Base-by-base conservation (phyloP, 169 alveolate genomes). In the Plasmodium gaboni region DNA sequence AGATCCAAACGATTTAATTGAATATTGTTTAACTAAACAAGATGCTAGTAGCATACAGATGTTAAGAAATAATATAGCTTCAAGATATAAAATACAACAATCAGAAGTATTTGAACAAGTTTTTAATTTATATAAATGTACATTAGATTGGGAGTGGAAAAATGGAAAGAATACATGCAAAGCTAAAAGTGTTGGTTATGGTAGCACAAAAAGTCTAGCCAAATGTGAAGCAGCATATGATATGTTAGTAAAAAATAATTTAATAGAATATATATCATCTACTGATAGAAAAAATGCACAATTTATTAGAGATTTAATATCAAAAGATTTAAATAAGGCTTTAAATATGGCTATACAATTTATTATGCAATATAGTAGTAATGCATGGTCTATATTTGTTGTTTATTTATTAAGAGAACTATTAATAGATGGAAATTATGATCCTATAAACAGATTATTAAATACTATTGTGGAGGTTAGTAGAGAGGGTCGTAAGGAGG, bases 61-160 rank as follows among this genome's bases (percentile, higher is more conserved):
- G 91, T 53, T 83, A 26, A 83, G 91, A 68, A 83, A 83, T 61
- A 83, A 83, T 48, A 83, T 83, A 42, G 91, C 91, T 12, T 83
- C 91, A 1, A 83, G 83, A 61, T 83, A 83, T 57, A 83, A 83
- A 53, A 63, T 83, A 26, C 91, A 83, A n/a, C 91, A 83, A 68
- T 68, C 83, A 48, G 91, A 83, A 48, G 69, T 19, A 17, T 83
- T 83, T 28, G 91, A 83, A 60, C 91, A 83, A 61, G 91, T 83
- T n/a, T 67, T 55, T 28, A 83, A 83, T 83, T 53, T 83, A 63
- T 83, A 55, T 60, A 83, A 83, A 60, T 83, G 91, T 68, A 83
- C 91, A 0, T 63, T 83, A 50, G 83, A 83, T 48, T 83, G 91
- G 91, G 85, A 83, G n/a, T 83, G 91, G 91, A 83, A 83, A 68